Evolutionary conservation across 192 early-diverging fungal species (phyloP).

Genomic region (Geranomyces michiganensis): DNA sequence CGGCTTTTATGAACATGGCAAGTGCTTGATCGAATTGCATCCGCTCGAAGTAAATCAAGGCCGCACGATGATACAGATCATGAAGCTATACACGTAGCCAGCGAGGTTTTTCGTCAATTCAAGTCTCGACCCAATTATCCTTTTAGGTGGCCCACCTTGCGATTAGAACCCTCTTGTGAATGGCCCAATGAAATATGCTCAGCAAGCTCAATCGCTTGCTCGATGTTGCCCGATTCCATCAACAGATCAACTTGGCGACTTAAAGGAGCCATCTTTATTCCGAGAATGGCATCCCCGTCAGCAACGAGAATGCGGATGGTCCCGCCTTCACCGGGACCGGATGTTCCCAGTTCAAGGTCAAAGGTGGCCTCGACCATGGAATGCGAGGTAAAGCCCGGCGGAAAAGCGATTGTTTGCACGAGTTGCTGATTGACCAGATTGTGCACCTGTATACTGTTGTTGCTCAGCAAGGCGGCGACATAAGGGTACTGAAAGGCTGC

Average conservation of each 20-base stretch:
- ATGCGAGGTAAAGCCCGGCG: conserved; percentile 31
- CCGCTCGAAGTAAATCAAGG: conserved; percentile 60
- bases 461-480: conserved; percentile 66
- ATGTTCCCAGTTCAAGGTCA: conserved; percentile 50
- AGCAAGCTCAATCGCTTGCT: conserved; percentile 61
- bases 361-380: conserved; percentile 50
- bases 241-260: conserved; percentile 64
- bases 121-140: background rate
- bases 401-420: conserved; percentile 56
- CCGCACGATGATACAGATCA: conserved; percentile 63
- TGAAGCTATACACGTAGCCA: conserved; percentile 18
- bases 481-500: conserved; percentile 77
- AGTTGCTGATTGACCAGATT: conserved; percentile 67
- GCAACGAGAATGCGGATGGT: conserved; percentile 57
- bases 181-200: conserved; percentile 58
- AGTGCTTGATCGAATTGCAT: conserved; percentile 73
- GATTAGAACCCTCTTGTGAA: conserved; percentile 4
- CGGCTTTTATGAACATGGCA: conserved; percentile 60
- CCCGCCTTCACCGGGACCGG: background rate
- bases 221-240: conserved; percentile 58
- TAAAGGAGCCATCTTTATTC: conserved; percentile 61
- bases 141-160: conserved; percentile 1
- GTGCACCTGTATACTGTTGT: conserved; percentile 75
- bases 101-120: background rate
- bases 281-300: conserved; percentile 61